Conservation (phyloP, 345 rosid species). For the Rubroshorea leprosula region DNA sequence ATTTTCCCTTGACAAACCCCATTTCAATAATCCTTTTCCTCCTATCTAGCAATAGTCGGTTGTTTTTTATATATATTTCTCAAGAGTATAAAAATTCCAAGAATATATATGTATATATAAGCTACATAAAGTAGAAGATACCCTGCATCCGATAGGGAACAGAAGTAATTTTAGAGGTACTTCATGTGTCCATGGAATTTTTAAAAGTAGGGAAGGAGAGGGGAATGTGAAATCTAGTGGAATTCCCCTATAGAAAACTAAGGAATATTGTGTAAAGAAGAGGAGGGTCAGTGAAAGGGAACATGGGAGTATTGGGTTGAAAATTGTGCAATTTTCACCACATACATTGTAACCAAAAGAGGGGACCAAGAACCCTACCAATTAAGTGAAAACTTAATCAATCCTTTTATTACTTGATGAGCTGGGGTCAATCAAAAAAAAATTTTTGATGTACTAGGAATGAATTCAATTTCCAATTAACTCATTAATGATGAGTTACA, state of each 20-base stretch:
- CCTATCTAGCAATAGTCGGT: no score
- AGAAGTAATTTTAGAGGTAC: no score
- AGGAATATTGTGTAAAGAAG: constrained; percentile 24
- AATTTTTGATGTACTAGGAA: no score
- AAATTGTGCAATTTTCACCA: constrained; percentile 22
- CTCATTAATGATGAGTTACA: no score
- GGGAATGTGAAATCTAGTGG: constrained; percentile 13
- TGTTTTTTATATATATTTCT: no score
- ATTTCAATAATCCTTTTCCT: no score
- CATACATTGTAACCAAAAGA: constrained; percentile 23
- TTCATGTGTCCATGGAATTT: not conserved
- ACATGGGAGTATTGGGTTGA: constrained; percentile 26
- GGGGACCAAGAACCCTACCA: not conserved
- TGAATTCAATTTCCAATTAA: not conserved
- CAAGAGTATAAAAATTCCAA: no score
- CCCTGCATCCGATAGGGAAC: no score
- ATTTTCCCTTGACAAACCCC: no score
- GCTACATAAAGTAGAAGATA: no score
- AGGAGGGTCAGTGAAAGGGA: constrained; percentile 20
- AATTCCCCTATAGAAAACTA: constrained; percentile 7
- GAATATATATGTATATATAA: no score
- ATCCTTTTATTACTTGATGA: not conserved
- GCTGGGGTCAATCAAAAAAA: no score
- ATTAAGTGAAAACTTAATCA: not conserved
- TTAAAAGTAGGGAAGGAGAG: not conserved